Evolutionary conservation across 495 filamentous ascomycete species (phyloP).

Genomic region (Lichina pygmaea): DNA sequence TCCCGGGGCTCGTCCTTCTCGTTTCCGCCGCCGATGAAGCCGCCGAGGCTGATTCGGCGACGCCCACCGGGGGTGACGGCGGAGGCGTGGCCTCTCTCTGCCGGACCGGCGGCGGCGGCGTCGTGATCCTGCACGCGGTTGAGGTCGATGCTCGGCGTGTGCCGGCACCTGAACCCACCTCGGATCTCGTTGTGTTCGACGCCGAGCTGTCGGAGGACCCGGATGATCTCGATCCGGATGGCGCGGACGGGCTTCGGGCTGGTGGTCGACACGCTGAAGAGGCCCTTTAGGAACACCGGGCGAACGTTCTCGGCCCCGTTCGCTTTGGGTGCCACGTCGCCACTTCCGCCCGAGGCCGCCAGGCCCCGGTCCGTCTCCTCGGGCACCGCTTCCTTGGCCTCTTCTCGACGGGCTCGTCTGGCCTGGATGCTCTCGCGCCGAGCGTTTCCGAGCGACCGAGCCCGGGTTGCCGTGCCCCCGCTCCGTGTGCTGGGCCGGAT

Average conservation of each 20-base stretch:
- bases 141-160: constrained; percentile 70
- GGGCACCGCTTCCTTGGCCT: constrained; percentile 37
- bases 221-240: constrained; percentile 77
- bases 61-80: constrained; percentile 23
- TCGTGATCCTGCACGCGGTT: constrained; percentile 25
- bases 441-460: constrained; percentile 78
- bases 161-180: constrained; percentile 74
- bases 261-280: constrained; percentile 94
- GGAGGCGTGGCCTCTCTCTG: background rate
- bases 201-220: constrained; percentile 63
- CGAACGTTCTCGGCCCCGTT: constrained; percentile 42
- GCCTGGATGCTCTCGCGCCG: constrained; percentile 77
- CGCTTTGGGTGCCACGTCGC: constrained; percentile 6
- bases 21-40: constrained; percentile 26
- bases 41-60: constrained; percentile 63
- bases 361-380: constrained; percentile 55
- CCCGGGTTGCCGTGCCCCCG: constrained; percentile 29
- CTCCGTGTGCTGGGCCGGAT: constrained; percentile 17
- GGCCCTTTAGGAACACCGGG: constrained; percentile 85
- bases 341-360: constrained; percentile 12
- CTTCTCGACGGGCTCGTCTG: constrained; percentile 38
- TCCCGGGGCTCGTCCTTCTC: constrained; percentile 32
- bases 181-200: constrained; percentile 80
- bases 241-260: constrained; percentile 65
- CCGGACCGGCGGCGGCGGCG: background rate